Conservation (phyloP, 768 basidiomycete species). For the Leucocoprinus birnbaumii region DNA sequence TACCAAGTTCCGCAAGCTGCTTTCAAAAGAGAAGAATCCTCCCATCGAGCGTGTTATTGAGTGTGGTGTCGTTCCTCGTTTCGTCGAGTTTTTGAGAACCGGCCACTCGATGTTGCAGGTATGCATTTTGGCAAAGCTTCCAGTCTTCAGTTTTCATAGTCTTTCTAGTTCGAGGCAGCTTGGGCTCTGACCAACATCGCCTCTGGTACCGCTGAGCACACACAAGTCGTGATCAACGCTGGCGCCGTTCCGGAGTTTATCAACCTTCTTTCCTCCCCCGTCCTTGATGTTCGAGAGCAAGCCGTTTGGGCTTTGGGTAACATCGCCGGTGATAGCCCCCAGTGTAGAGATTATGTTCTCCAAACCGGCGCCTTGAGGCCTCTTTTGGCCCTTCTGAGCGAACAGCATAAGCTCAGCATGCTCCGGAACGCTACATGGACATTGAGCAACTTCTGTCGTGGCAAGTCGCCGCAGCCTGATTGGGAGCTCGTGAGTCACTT, state of each 20-base stretch:
- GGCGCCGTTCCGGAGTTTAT: constrained; percentile 97
- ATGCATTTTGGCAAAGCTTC: constrained; percentile 16
- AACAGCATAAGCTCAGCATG: constrained; percentile 99
- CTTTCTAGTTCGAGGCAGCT: constrained; percentile 84
- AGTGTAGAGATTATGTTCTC: constrained; percentile 95
- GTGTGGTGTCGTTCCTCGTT: constrained; percentile 94
- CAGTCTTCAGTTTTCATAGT: constrained; percentile 5
- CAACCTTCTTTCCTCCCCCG: constrained; percentile 89
- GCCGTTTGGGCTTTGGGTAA: constrained; percentile 99
- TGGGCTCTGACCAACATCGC: constrained; percentile 99
- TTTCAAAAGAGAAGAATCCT: constrained; percentile 99
- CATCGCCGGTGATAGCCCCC: constrained; percentile 97
- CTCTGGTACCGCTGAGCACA: constrained; percentile 97
- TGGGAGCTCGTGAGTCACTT: constrained; percentile 81
- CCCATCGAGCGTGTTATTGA: constrained; percentile 98
- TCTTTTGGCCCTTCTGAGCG: constrained; percentile 84
- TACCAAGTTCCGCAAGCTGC: constrained; percentile 96
- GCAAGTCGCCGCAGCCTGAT: constrained; percentile 96
- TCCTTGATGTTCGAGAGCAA: constrained; percentile 97
- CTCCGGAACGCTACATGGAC: constrained; percentile 99
- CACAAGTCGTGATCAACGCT: constrained; percentile 94
- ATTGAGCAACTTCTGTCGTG: constrained; percentile 97
- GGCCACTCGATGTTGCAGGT: constrained; percentile 87
- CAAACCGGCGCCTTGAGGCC: constrained; percentile 91
- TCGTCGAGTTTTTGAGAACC: constrained; percentile 87